Evolutionary conservation across 805 yeast species (phyloP), one percentile per base, ranked within the genome.

Genomic region (Zygoascus bituminiphila): DNA sequence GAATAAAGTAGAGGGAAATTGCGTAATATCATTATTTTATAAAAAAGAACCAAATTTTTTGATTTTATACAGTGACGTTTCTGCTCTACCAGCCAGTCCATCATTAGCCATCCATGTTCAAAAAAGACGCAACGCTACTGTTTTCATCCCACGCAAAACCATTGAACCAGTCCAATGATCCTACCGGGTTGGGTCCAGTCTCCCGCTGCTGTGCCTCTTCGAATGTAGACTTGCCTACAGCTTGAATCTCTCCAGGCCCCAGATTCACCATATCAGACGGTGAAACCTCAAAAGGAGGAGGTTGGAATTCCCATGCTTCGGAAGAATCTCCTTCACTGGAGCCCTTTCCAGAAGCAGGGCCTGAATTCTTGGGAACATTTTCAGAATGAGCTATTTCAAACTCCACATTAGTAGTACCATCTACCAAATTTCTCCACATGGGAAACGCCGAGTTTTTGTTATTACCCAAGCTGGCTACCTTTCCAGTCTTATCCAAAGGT

Each of bases 71-170:
- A n/a, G n/a, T n/a, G n/a, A n/a, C n/a, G n/a, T n/a, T n/a, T n/a
- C n/a, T n/a, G n/a, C n/a, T n/a, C n/a, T n/a, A n/a, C n/a, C n/a
- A n/a, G n/a, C n/a, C n/a, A n/a, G n/a, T n/a, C n/a, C n/a, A n/a
- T n/a, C n/a, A n/a, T n/a, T n/a, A n/a, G n/a, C 33, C 33, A 7
- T 29, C 33, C n/a, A 29, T 29, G n/a, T 29, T 29, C 33, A 29
- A 29, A 29, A 29, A 29, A 12, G 33, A 29, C n/a, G 33, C 33
- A 29, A 29, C 33, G 9, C 33, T 29, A 6, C 33, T 29, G n/a
- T 31, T 24, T 26, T 35, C 44, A 35, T 47, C 41, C 50, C 50
- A 44, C 20, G 42, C 17, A 47, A 47, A 48, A n/a, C 46, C 46
- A 21, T 45, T 36, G 24, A 48, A 45, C 51, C 51, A 48, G 7